Conservation (phyloP, 495 filamentous ascomycete species). For the Annulohypoxylon maeteangense region DNA sequence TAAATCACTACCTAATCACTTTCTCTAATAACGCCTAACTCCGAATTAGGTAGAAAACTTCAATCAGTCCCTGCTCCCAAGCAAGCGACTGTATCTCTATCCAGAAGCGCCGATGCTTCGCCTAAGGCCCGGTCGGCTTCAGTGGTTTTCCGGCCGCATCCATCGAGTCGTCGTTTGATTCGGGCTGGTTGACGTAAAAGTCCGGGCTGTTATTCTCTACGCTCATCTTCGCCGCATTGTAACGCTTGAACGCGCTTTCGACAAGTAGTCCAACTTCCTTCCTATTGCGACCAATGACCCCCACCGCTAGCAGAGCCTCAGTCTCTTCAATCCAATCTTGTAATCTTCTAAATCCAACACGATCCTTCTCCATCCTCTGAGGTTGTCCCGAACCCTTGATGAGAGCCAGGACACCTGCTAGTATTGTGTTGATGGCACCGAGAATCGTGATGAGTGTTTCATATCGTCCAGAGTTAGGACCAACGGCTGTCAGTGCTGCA, state of each 20-base stretch:
- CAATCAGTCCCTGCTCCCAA: not conserved
- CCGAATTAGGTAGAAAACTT: not conserved
- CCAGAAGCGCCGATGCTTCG: not conserved
- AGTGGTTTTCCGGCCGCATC: conserved; percentile 29
- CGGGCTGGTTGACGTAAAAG: conserved; percentile 49
- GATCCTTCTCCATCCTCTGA: conserved; percentile 54
- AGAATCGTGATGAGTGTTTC: conserved; percentile 54
- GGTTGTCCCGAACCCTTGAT: conserved; percentile 58
- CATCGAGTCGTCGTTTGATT: conserved; percentile 9
- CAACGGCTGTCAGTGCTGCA: conserved; percentile 58
- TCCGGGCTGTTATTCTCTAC: conserved; percentile 58
- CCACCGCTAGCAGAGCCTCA: conserved; percentile 47
- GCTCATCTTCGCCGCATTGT: conserved; percentile 56
- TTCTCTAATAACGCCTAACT: not conserved
- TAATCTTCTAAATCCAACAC: conserved; percentile 54
- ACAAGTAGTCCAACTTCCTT: conserved; percentile 58
- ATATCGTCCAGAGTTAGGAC: conserved; percentile 53
- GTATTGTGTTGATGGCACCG: conserved; percentile 61
- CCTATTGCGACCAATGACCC: conserved; percentile 57
- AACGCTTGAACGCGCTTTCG: conserved; percentile 57
- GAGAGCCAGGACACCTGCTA: conserved; percentile 61
- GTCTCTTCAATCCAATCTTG: conserved; percentile 55
- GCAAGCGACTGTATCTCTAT: not conserved
- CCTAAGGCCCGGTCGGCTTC: not conserved
- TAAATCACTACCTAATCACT: too few species aligned